phyloP scores from a whole-genome alignment of 2,329 filamentous ascomycete genomes.

The Purpureocillium takamizusanense region DNA sequence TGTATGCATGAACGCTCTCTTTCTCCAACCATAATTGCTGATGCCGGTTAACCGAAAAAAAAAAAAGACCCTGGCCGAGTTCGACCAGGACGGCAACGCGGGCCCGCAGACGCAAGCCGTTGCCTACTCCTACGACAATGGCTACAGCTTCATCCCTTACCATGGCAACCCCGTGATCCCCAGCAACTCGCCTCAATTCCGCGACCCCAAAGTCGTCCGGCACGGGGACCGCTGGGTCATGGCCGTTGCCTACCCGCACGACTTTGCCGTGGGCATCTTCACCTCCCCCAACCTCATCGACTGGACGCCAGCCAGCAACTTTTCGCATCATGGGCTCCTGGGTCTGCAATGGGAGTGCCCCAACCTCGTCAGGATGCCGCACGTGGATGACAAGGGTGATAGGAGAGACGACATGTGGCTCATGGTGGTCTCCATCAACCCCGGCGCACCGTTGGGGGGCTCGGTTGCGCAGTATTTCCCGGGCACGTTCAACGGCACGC shows the following conservation, averaged over 20 bases:
- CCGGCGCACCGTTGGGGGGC: conserved; percentile 46
- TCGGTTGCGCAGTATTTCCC: conserved; percentile 47
- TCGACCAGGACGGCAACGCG: background rate
- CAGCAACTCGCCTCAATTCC: conserved; percentile 46
- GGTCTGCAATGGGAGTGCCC: conserved; percentile 56
- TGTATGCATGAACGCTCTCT: too few species aligned
- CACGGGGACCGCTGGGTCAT: conserved; percentile 49
- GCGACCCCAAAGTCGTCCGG: conserved; percentile 57
- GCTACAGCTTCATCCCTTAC: conserved; percentile 54
- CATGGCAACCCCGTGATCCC: conserved; percentile 50
- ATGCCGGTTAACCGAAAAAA: too few species aligned
- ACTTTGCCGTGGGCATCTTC: conserved; percentile 51
- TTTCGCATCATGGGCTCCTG: conserved; percentile 40
- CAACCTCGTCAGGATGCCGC: conserved; percentile 47
- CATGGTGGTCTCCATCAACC: conserved; percentile 45
- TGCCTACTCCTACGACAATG: conserved; percentile 52
- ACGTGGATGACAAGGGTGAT: conserved; percentile 24
- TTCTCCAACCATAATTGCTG: too few species aligned
- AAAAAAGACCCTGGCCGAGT: conserved; percentile 15
- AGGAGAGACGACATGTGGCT: conserved; percentile 24
- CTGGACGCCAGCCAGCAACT: conserved; percentile 46
- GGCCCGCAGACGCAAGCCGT: conserved; percentile 44
- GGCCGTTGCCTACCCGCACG: conserved; percentile 39
- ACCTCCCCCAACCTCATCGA: conserved; percentile 48
- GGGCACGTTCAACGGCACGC: conserved; percentile 55